Evolutionary conservation across 1,284 basidiomycete species (phyloP).

Genomic region (Hypsizygus ulmarius): DNA sequence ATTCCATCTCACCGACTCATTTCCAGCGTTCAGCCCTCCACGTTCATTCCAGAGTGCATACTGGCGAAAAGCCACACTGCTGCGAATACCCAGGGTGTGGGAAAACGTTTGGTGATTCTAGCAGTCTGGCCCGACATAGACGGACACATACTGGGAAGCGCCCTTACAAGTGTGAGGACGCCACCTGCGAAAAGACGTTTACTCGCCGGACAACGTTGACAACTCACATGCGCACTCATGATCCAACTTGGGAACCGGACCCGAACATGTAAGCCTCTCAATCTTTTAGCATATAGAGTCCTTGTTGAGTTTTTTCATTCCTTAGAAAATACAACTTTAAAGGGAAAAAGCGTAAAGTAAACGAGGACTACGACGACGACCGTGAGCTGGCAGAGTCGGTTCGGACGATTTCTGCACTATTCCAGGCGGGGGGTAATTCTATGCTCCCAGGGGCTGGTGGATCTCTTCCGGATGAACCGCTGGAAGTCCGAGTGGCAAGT

Average conservation of each 20-base stretch:
- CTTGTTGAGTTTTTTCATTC: constrained; percentile 10
- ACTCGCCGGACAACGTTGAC: constrained; percentile 78
- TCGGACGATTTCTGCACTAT: constrained; percentile 64
- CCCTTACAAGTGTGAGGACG: constrained; percentile 78
- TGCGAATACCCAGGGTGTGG: constrained; percentile 84
- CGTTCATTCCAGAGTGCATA: constrained; percentile 84
- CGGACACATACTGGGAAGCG: constrained; percentile 83
- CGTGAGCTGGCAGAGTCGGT: constrained; percentile 64
- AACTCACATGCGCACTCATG: constrained; percentile 79
- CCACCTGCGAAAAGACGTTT: constrained; percentile 80
- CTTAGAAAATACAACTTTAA: constrained; percentile 73
- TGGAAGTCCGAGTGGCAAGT: constrained; percentile 62
- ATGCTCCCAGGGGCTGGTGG: constrained; percentile 24
- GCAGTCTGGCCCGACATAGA: constrained; percentile 84
- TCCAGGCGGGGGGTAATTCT: constrained; percentile 43
- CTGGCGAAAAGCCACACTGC: constrained; percentile 85
- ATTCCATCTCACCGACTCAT: constrained; percentile 15
- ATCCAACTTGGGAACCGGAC: constrained; percentile 77
- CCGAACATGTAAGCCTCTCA: constrained; percentile 64
- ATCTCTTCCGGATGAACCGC: constrained; percentile 37
- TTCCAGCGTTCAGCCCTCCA: constrained; percentile 78
- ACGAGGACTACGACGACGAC: constrained; percentile 45
- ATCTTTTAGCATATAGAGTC: constrained; percentile 7
- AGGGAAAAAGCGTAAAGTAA: constrained; percentile 59
- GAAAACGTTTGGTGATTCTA: constrained; percentile 85